Conservation (phyloP, 208 protist genomes). For the Porcisia hertigi region DNA sequence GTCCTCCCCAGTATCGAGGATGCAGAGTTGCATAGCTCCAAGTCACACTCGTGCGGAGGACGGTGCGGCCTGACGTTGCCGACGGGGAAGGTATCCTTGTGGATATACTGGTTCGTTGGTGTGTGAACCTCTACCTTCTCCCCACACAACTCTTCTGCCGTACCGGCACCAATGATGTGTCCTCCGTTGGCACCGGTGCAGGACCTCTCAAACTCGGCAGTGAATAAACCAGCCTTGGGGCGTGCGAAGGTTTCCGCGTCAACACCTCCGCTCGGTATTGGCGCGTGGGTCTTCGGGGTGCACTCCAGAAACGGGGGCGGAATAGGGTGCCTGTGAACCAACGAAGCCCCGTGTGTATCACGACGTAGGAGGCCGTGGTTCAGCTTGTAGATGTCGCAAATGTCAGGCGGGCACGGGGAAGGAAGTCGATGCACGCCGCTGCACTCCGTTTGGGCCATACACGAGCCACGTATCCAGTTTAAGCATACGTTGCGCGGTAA, state of each 20-base stretch:
- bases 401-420: slow-evolving; percentile 47
- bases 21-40: not conserved
- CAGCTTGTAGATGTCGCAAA: slow-evolving; percentile 56
- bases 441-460: slow-evolving; percentile 49
- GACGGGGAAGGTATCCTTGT: slow-evolving; percentile 14
- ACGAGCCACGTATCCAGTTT: slow-evolving; percentile 73
- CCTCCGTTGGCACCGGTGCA: not conserved
- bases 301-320: not conserved
- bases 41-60: not conserved
- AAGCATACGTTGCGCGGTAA: slow-evolving; percentile 75
- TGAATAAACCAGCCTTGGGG: not conserved
- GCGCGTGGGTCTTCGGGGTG: not conserved
- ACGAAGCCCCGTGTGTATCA: not conserved
- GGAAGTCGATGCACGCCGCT: slow-evolving; percentile 76
- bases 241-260: not conserved
- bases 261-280: not conserved
- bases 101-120: slow-evolving; percentile 19
- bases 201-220: not conserved
- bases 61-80: slow-evolving; percentile 24
- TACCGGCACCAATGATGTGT: not conserved
- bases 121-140: slow-evolving; percentile 7
- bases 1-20: not conserved
- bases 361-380: slow-evolving; percentile 52
- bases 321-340: not conserved
- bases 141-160: not conserved